These are phyloP conservation scores for Zygotorulaspora chibaensis DNA, from an alignment of 805 yeast genomes.

Conservation along the genomic window DNA sequence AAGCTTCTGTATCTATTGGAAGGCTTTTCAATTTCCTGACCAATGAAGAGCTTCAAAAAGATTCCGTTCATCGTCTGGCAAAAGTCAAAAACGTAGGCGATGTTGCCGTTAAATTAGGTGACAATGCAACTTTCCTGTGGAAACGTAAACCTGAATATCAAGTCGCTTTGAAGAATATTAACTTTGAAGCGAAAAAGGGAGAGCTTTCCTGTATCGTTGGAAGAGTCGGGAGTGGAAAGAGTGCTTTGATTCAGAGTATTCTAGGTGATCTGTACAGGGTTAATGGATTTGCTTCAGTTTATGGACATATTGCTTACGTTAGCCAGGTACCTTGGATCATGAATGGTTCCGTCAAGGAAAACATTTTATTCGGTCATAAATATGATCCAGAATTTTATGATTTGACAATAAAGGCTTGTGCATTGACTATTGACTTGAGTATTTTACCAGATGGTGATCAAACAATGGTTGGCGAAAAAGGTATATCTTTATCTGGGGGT, in stretches of 20 bases:
- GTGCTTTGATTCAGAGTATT: constrained; percentile 72
- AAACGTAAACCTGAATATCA: constrained; percentile 65
- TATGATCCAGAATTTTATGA: constrained; percentile 79
- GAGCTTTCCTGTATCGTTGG: constrained; percentile 84
- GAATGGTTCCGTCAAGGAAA: constrained; percentile 90
- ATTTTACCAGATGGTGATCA: constrained; percentile 84
- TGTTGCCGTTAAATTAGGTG: constrained; percentile 52
- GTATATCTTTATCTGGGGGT: constrained; percentile 94
- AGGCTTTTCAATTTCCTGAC: constrained; percentile 72
- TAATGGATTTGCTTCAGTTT: constrained; percentile 64
- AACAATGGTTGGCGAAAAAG: constrained; percentile 95
- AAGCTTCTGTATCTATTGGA: constrained; percentile 76
- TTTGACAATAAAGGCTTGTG: constrained; percentile 82
- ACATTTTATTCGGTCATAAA: constrained; percentile 83
- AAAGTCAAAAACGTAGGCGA: constrained; percentile 58
- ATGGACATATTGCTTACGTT: constrained; percentile 82
- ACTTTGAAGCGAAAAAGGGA: constrained; percentile 64
- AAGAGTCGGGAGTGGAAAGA: constrained; percentile 85
- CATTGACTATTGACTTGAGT: constrained; percentile 69
- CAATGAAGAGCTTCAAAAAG: constrained; percentile 76
- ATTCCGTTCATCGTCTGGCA: constrained; percentile 49
- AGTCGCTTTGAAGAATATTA: constrained; percentile 60
- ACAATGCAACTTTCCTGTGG: constrained; percentile 74
- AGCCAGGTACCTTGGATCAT: constrained; percentile 96
- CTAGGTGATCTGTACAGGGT: constrained; percentile 79